Evolutionary conservation across 768 basidiomycete genomes (phyloP), one percentile per base, ranked within the genome.

Genomic region (Pleurotus sapidus): DNA sequence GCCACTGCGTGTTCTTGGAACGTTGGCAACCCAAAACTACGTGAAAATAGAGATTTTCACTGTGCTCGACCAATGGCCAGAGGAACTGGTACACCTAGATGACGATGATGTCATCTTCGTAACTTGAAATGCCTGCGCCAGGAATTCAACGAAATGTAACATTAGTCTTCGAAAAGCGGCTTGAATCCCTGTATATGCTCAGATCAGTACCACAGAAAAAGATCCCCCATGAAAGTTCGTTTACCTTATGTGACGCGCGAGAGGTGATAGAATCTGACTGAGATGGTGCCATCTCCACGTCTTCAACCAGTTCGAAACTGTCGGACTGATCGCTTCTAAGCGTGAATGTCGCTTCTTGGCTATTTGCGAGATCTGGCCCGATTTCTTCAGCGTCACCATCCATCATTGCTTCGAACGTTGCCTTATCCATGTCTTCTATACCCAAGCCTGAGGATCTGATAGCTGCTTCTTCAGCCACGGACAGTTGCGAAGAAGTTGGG

Each of bases 361-460:
- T 72, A 1, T 72, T 72, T 18, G 68, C 60, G 37, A 68, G 67
- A 40, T 71, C 72, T 57, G 74, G 76, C 18, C 70, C 53, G 18
- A 63, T 49, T 25, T 58, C 55, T 24, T 51, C 53, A 7, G 47
- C 57, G 14, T 56, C 57, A 38, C 48, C 59, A n/a, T 58, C 61
- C 30, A 25, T 51, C 54, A 77, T 74, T 70, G 64, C 72, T 34
- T 76, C 76, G 30, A 74, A 75, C 65, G 90, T 88, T 20, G 83
- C 78, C 4, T 69, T 76, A 57, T 77, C 73, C 88, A 91, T 89
- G 59, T 77, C 65, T 63, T 89, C 88, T 20, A 87, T 74, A 2
- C 86, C 88, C 25, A 92, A 71, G 4, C 89, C 89, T 1, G 86
- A 84, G 24, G 75, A 77, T 38, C 76, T 76, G 46, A 91, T 74